A percentile compares a stretch with the other conserved stretches of the same genome.
phyloP scores from a whole-genome alignment of 2,329 filamentous ascomycete species.

The Claviceps sp. region DNA sequence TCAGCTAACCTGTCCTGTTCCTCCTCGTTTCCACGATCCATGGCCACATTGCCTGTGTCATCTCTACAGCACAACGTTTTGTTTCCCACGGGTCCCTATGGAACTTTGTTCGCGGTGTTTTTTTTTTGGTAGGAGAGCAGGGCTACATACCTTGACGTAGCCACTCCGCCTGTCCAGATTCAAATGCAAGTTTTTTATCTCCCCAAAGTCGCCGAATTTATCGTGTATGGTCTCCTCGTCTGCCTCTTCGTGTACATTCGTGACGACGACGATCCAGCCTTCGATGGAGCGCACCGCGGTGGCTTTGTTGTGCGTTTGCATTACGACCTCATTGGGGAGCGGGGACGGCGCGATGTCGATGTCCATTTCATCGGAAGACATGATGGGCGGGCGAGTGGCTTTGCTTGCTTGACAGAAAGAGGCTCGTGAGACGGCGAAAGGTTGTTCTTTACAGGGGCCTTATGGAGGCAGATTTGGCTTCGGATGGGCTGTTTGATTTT shows the following conservation, averaged over 20 bases:
- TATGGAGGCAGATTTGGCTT: no score
- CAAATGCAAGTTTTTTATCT: slow-evolving; percentile 77
- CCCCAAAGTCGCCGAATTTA: slow-evolving; percentile 69
- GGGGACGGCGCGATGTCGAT: slow-evolving; percentile 32
- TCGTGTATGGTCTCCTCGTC: slow-evolving; percentile 74
- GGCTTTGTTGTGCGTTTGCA: slow-evolving; percentile 60
- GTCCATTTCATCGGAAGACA: slow-evolving; percentile 48
- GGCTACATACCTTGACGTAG: slow-evolving; percentile 60
- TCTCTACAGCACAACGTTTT: not conserved
- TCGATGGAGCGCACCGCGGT: slow-evolving; percentile 78
- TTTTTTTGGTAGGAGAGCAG: no score
- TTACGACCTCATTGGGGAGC: slow-evolving; percentile 43
- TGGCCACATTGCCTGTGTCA: no score
- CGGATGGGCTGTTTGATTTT: not conserved
- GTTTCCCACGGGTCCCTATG: not conserved
- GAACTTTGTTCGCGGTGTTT: not conserved
- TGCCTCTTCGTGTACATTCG: slow-evolving; percentile 78
- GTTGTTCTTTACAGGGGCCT: no score
- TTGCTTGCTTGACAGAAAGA: not conserved
- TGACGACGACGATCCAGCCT: slow-evolving; percentile 79
- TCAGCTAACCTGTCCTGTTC: not conserved
- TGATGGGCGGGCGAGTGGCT: slow-evolving; percentile 12
- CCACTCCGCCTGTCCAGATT: slow-evolving; percentile 73
- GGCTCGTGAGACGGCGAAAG: not conserved
- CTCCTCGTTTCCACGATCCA: no score